Evolutionary conservation across 345 rosid genomes (phyloP).

Genomic region (Cardamine chenopodiifolia): DNA sequence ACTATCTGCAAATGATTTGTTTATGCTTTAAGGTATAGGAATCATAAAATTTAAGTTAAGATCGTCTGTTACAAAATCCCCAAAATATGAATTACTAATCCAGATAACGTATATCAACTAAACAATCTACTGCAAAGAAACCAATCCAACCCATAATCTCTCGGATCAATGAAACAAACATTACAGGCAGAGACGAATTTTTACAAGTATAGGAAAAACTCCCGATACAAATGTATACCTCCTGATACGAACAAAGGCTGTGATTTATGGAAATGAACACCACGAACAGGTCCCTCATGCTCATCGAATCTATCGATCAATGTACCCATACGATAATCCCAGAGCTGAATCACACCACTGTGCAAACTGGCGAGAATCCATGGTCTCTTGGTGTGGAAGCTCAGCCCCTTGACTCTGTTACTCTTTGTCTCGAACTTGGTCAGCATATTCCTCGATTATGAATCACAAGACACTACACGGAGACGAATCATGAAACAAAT

Average conservation of each 20-base stretch:
- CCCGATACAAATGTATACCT: slow-evolving; percentile 46
- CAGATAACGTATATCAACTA: too few species aligned
- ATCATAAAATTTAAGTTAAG: too few species aligned
- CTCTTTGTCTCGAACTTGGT: slow-evolving; percentile 95
- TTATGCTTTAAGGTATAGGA: too few species aligned
- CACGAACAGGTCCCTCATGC: slow-evolving; percentile 97
- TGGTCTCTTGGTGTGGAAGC: slow-evolving; percentile 86
- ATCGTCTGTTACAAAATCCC: too few species aligned
- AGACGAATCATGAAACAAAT: too few species aligned
- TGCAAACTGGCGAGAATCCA: slow-evolving; percentile 96
- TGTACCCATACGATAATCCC: slow-evolving; percentile 97
- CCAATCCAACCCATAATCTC: too few species aligned
- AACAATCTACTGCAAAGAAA: too few species aligned
- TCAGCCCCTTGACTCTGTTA: slow-evolving; percentile 88
- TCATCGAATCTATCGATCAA: slow-evolving; percentile 72
- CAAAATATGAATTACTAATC: too few species aligned
- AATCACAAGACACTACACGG: background rate
- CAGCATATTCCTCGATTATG: slow-evolving; percentile 42
- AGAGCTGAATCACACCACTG: slow-evolving; percentile 93
- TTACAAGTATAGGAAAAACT: too few species aligned
- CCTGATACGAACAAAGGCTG: slow-evolving; percentile 93
- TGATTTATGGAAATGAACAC: slow-evolving; percentile 83
- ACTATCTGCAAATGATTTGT: too few species aligned
- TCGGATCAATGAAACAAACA: too few species aligned
- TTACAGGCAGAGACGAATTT: too few species aligned